Conservation (phyloP, 768 basidiomycete species). For the Daedaleopsis nitida region DNA sequence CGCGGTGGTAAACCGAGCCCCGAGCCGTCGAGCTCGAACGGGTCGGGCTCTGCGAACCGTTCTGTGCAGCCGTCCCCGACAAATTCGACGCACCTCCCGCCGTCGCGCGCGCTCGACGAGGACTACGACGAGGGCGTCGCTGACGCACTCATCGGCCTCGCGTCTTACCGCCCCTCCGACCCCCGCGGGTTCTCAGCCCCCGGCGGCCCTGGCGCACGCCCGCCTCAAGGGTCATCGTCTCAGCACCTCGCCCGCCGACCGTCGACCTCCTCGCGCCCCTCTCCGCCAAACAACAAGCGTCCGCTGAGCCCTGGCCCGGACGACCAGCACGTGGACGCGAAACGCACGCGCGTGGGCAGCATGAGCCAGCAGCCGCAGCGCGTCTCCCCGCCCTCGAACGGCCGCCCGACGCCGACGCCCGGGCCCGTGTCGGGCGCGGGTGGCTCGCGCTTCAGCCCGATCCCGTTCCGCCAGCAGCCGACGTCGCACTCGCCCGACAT, state of each 20-base stretch:
- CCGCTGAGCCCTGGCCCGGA: constrained; percentile 69
- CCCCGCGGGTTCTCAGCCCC: constrained; percentile 19
- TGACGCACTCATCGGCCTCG: constrained; percentile 77
- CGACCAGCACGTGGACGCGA: constrained; percentile 51
- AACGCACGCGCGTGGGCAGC: constrained; percentile 64
- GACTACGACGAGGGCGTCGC: constrained; percentile 95
- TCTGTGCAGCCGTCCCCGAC: constrained; percentile 77
- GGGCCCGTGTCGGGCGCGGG: no score
- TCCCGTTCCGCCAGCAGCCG: constrained; percentile 73
- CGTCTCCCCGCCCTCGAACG: constrained; percentile 52
- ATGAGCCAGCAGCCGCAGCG: constrained; percentile 39
- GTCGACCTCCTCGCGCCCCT: constrained; percentile 63
- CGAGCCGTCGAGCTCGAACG: constrained; percentile 66
- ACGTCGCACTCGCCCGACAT: constrained; percentile 70
- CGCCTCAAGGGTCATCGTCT: constrained; percentile 10
- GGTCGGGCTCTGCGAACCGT: constrained; percentile 59
- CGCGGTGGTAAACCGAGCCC: constrained; percentile 48
- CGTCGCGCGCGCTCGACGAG: constrained; percentile 78
- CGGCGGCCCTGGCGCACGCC: constrained; percentile 9
- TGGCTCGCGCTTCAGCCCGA: constrained; percentile 64
- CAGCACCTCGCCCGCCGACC: constrained; percentile 31
- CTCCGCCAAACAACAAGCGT: constrained; percentile 67
- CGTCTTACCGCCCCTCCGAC: constrained; percentile 28
- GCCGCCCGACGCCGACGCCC: constrained; percentile 51
- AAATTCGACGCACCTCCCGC: constrained; percentile 57